Base-by-base conservation (phyloP, 768 basidiomycete species). In the Macrolepiota albuminosa region DNA sequence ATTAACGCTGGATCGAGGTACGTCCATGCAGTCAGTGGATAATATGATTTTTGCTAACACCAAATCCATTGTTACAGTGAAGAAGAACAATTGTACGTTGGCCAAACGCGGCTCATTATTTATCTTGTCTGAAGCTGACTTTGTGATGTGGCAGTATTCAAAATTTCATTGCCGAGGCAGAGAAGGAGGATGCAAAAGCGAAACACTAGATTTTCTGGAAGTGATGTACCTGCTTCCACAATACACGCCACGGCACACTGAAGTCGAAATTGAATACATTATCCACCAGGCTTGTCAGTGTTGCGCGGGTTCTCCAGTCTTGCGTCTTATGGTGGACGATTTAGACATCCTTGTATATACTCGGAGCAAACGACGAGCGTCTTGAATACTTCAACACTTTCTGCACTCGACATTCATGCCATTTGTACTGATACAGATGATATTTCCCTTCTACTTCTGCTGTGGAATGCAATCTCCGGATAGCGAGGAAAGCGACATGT, bases 51-150 rank as follows among this genome's bases (percentile, higher is more conserved):
- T 31, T 60, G 51, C 52, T 59, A 54, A 49, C 60, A 69, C 45
- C 65, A 50, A 61, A 42, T 21, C 51, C 55, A 52, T 34, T 52
- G 55, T 60, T 69, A 21, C 67, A 93, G 90, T 62, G 90, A 93
- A 72, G 92, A 94, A 71, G 91, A 91, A 69, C 79, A 86, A 64
- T 93, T 93, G 91, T 93, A 76, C 72, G 83, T 84, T 14, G 13
- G 36, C 51, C 29, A 8, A 53, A 11, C 54, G n/a, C 40, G 10
- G 7, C 36, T n/a, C 14, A 36, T 45, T 7, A 11, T 21, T 6
- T 3, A 33, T 29, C 10, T 16, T 18, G 31, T 14, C 4, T 6
- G 57, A 66, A 65, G 65, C 66, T 69, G 68, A 72, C 67, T 72
- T 67, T 71, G 58, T 68, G 75, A 73, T 61, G 72, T 76, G 68